Base-by-base conservation (phyloP, 805 yeast species). In the Cyberlindnera samutprakarnensis region DNA sequence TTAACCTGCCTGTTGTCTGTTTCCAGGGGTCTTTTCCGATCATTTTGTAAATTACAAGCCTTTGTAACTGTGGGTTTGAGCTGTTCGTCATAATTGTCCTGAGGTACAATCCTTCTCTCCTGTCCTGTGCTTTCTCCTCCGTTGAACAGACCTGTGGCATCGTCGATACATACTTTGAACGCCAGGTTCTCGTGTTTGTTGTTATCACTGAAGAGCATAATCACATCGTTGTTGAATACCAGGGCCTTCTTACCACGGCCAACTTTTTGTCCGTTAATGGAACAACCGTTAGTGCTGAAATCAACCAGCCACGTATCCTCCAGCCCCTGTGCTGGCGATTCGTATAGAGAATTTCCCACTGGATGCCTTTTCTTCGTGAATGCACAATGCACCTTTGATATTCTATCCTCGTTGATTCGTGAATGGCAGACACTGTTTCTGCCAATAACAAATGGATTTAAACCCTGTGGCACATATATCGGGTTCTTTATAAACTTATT, bases 301-400 rank as follows among this genome's bases (percentile, higher is more conserved):
- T 87, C 95, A 28, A 83, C 57, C 19, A 88, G 59, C 94, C 94
- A 86, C 12, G 83, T 64, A 49, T 78, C 87, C 35, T 78, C 83
- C 7, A 77, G 57, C 36, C 79, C 78, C 56, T 73, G 79, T 0
- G 86, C 87, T 0, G 88, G 86, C 8, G 81, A 72, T 43, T 78
- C 85, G 48, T 62, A 72, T 4, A 78, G 66, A 20, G 75, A 64
- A 19, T 64, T 61, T 11, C 70, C 68, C 4, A 74, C 69, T 0
- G 76, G 76, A 48, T 79, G 85, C 36, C 86, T 63, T 37, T 75
- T 70, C 46, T 74, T 74, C 33, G 66, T 46, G 11, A 90, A 62
- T 19, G 76, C 59, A 54, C 96, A 87, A 56, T 92, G 97, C 1
- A 78, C 65, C 42, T 86, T 83, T 3, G 96, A 88, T 46, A 90